phyloP scores from a whole-genome alignment of 2,329 filamentous ascomycete species.

The Alternaria sp. region DNA sequence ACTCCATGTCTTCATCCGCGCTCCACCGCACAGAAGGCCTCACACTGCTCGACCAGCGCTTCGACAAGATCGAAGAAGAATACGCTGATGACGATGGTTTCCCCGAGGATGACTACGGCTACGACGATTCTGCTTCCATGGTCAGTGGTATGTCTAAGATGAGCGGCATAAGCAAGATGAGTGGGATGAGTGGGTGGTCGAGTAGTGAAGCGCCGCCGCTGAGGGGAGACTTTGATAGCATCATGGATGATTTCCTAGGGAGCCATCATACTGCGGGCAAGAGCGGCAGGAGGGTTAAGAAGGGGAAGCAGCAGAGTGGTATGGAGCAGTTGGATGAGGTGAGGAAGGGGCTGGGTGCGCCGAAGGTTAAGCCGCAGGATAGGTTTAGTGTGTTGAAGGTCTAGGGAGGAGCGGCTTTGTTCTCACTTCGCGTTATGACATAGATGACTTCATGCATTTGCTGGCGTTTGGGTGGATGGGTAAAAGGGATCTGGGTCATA shows the following conservation, averaged over 20 bases:
- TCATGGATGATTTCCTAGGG: slow-evolving; percentile 92
- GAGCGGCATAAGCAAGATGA: slow-evolving; percentile 55
- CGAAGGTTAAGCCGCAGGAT: slow-evolving; percentile 53
- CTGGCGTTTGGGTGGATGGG: background rate
- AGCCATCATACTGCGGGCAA: slow-evolving; percentile 75
- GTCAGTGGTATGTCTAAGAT: slow-evolving; percentile 58
- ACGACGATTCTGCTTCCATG: slow-evolving; percentile 50
- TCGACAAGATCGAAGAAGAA: slow-evolving; percentile 86
- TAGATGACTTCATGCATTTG: background rate
- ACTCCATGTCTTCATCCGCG: slow-evolving; percentile 91
- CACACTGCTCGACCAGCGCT: slow-evolving; percentile 83
- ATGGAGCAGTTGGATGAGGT: slow-evolving; percentile 92
- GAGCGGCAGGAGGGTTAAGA: slow-evolving; percentile 66
- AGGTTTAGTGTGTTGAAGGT: slow-evolving; percentile 12
- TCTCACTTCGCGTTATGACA: background rate
- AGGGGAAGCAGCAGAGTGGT: slow-evolving; percentile 79
- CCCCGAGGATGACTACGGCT: slow-evolving; percentile 44
- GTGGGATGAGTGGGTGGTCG: slow-evolving; percentile 44
- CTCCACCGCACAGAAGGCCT: slow-evolving; percentile 87
- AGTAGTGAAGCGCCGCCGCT: slow-evolving; percentile 59
- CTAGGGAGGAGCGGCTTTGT: background rate
- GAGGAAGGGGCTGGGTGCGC: slow-evolving; percentile 77
- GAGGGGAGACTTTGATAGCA: slow-evolving; percentile 80
- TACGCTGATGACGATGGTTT: slow-evolving; percentile 61
- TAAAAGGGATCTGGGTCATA: background rate